phyloP scores from a whole-genome alignment of 371 early-diverging fungal species.

The Mucor mucedo region DNA sequence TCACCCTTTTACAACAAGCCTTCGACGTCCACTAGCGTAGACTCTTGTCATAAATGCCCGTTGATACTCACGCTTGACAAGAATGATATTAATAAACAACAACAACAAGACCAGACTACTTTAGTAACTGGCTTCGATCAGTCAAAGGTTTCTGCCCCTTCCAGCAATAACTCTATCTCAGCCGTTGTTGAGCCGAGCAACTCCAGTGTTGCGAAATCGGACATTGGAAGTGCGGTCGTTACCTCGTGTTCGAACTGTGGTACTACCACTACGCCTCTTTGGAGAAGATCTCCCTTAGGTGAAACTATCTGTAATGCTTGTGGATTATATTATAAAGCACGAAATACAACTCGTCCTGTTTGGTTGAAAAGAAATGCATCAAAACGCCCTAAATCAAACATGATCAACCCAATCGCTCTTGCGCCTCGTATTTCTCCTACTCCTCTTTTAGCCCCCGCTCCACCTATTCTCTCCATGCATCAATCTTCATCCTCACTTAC shows the following conservation, averaged over 20 bases:
- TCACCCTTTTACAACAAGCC: slow-evolving; percentile 60
- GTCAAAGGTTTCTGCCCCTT: slow-evolving; percentile 40
- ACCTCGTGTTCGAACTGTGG: slow-evolving; percentile 88
- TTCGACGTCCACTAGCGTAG: slow-evolving; percentile 58
- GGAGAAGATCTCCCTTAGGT: slow-evolving; percentile 87
- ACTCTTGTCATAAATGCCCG: slow-evolving; percentile 58
- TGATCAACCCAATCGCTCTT: slow-evolving; percentile 19
- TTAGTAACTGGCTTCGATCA: slow-evolving; percentile 51
- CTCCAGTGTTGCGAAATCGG: slow-evolving; percentile 64
- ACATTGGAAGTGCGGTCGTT: slow-evolving; percentile 53
- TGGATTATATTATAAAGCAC: slow-evolving; percentile 85
- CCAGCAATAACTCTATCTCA: slow-evolving; percentile 43
- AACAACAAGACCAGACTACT: slow-evolving; percentile 44
- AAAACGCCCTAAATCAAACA: slow-evolving; percentile 27
- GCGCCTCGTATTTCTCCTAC: slow-evolving; percentile 31
- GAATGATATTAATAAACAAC: slow-evolving; percentile 15
- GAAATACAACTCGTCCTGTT: slow-evolving; percentile 80
- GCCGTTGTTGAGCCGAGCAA: slow-evolving; percentile 56
- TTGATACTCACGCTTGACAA: slow-evolving; percentile 29
- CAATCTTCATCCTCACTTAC: background rate
- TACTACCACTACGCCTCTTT: slow-evolving; percentile 89
- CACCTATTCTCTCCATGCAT: slow-evolving; percentile 6
- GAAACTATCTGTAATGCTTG: slow-evolving; percentile 93
- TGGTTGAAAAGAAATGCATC: slow-evolving; percentile 73
- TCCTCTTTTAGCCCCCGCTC: slow-evolving; percentile 44